A percentile compares a stretch with the other conserved stretches of the same genome.
phyloP scores from a whole-genome alignment of 2,329 filamentous ascomycete species.

The Alternaria gansuensis region DNA sequence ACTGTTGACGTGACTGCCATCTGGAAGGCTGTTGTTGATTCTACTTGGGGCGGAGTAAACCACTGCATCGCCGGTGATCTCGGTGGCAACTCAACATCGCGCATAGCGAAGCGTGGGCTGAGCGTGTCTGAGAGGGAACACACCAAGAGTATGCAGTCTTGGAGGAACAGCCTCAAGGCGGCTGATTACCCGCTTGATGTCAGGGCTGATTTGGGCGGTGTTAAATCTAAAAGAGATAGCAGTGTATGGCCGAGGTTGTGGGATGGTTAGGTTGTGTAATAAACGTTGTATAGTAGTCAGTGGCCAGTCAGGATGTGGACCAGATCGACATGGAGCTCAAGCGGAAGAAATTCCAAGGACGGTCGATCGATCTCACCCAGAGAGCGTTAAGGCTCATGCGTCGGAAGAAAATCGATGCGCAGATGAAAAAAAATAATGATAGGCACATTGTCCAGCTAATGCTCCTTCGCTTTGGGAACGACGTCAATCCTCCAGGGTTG shows the following conservation, averaged over 20 bases:
- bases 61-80: conserved; percentile 48
- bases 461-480: background rate
- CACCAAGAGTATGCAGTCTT: conserved; percentile 41
- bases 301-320: background rate
- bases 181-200: conserved; percentile 50
- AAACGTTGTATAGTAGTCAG: background rate
- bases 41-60: conserved; percentile 44
- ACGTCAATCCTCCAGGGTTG: background rate
- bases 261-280: background rate
- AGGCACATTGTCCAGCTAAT: background rate
- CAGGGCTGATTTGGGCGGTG: conserved; percentile 42
- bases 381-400: background rate
- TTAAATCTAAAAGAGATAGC: conserved; percentile 30
- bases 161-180: conserved; percentile 40
- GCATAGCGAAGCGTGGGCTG: conserved; percentile 38
- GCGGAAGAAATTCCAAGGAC: background rate
- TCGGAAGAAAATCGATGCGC: background rate
- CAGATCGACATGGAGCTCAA: background rate
- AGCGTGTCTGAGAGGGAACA: conserved; percentile 34
- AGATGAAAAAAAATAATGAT: background rate
- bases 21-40: conserved; percentile 60
- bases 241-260: conserved; percentile 40
- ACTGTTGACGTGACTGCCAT: conserved; percentile 61
- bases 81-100: conserved; percentile 24
- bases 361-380: background rate